Base-by-base conservation (phyloP, 1,284 basidiomycete genomes). In the Fomitiporia mediterranea region DNA sequence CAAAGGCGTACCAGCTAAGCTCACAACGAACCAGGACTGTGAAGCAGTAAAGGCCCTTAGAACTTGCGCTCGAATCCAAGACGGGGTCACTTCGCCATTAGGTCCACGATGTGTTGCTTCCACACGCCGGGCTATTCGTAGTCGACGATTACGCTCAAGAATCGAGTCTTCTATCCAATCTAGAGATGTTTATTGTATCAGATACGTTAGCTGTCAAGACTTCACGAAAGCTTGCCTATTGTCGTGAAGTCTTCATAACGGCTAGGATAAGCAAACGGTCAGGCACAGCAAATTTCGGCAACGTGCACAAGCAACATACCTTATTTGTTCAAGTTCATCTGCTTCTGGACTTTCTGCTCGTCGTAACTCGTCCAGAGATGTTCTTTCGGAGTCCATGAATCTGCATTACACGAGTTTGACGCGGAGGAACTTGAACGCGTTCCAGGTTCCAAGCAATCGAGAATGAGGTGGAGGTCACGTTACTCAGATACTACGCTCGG, bases 81-180 rank as follows among this genome's bases (percentile, higher is more conserved):
- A 68, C 6, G 76, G 65, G 17, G 79, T 81, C 40, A 78, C 69
- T 58, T 75, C 74, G 60, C 76, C 80, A 55, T 74, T 74, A 50
- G 78, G 77, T 7, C 78, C 78, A 48, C 80, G 78, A 55, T 78
- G 70, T 15, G 80, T 72, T 8, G 71, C 67, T 46, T 77, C 74
- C n/a, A 77, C 64, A 51, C 74, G 74, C 57, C 77, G 73, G 6
- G 79, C 74, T 59, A 80, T 77, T 58, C 83, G 78, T 63, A 89
- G 75, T 39, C 90, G 80, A 64, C 87, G 75, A 60, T 87, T 89
- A 28, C 92, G 79, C 66, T 98, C 94, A 37, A 91, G 80, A 52
- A 95, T 83, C 1, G 93, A 92, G 72, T 98, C 94, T 67, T 96
- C 90, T 56, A 98, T 90, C 94, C 94, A 98, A 70, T 98, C 94